Evolutionary conservation across 371 early-diverging fungal genomes (phyloP), one percentile per base, ranked within the genome.

Genomic region (Catenaria anguillulae): DNA sequence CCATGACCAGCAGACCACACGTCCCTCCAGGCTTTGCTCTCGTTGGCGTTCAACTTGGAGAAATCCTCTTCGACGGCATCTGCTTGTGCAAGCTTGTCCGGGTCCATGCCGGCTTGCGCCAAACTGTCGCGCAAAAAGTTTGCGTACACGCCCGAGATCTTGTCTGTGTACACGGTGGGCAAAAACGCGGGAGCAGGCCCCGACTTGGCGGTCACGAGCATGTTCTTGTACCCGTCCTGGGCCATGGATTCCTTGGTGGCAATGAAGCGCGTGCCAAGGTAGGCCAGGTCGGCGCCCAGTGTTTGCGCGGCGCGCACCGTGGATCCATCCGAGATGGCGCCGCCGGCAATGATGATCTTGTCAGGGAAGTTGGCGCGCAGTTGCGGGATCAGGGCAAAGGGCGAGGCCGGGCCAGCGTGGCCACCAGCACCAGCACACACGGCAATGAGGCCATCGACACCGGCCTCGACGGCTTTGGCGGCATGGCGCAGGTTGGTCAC

Each of bases 381-480:
- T 29, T 26, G 29, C 42, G 67, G 69, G 10, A 69, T 24, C 29
- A 69, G 48, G 31, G 69, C 69, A 37, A 69, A 67, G 19, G 69
- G 69, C 6, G 62, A 60, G 4, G 56, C 54, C 21, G 45, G 56
- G n/a, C 69, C 69, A 4, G 69, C 69, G 37, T 69, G 69, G 15
- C 67, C 69, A 37, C 69, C 66, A 2, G 66, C 69, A 1, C 69
- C 69, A 2, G 69, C 67, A 24, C 60, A 62, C 24, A 69, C 67
- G 17, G 65, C 67, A 40, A 69, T 67, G 55, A 69, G 54, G 5
- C 69, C 69, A 54, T 69, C 69, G 23, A 65, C 69, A 19, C 69
- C 69, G 10, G 65, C 65, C 63, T 62, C 31, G 12, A 60, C 63
- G 37, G 69, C 69, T 55, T 69, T 69, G 33, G 56, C n/a, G 17